These are phyloP conservation scores for Lepidium africanum DNA, from an alignment of 345 rosid species.

Conservation along the genomic window DNA sequence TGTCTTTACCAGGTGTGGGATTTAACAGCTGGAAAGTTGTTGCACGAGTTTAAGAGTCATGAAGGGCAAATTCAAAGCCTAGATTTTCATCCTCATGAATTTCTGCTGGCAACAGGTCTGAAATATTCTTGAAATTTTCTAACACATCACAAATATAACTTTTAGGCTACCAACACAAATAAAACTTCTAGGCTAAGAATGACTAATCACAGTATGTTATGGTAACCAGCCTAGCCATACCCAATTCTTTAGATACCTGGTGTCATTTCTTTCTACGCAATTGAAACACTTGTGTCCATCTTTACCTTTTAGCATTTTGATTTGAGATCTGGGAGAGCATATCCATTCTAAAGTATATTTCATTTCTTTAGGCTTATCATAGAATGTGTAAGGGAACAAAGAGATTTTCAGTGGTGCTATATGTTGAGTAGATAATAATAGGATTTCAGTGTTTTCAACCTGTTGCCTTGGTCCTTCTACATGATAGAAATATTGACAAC, in stretches of 20 bases:
- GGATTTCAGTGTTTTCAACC: neutral
- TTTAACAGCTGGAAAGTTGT: slow-evolving; percentile 93
- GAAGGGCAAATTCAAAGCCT: slow-evolving; percentile 96
- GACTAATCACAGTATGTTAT: slow-evolving; percentile 1
- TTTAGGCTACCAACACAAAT: neutral
- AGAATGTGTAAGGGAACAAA: neutral
- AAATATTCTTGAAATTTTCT: slow-evolving; percentile 2
- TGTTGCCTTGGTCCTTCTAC: neutral
- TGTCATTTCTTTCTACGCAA: neutral
- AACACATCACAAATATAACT: neutral
- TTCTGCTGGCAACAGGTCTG: slow-evolving; percentile 91
- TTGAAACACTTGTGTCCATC: neutral
- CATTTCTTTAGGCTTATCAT: neutral
- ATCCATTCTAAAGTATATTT: neutral
- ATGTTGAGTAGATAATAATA: neutral
- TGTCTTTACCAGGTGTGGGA: slow-evolving; percentile 76
- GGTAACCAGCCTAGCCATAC: neutral
- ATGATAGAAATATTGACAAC: neutral
- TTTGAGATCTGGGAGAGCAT: neutral
- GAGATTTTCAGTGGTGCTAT: neutral
- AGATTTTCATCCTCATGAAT: slow-evolving; percentile 98
- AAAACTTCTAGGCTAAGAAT: neutral
- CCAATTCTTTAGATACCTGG: neutral
- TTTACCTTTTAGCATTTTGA: neutral
- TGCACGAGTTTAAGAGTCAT: slow-evolving; percentile 86